Conservation (phyloP, 768 basidiomycete species). For the Hydnomerulius pinastri region DNA sequence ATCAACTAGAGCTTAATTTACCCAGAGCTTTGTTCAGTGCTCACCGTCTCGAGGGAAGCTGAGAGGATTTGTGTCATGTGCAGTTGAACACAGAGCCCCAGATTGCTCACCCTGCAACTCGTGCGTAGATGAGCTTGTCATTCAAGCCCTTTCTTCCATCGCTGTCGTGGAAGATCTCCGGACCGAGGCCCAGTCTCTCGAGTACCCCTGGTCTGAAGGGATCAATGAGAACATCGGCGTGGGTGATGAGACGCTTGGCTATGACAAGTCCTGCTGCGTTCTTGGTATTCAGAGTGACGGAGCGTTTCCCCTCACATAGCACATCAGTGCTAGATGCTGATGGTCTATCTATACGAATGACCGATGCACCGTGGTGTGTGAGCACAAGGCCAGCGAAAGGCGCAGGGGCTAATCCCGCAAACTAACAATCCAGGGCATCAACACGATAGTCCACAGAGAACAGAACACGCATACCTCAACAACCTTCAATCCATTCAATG, state of each 20-base stretch:
- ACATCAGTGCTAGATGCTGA: constrained; percentile 46
- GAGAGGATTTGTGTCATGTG: background rate
- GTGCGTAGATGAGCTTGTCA: constrained; percentile 67
- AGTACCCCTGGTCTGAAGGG: constrained; percentile 83
- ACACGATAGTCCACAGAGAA: background rate
- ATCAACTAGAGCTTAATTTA: constrained; percentile 15
- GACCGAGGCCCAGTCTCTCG: constrained; percentile 76
- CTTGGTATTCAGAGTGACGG: constrained; percentile 73
- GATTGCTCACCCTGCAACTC: constrained; percentile 64
- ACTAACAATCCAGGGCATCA: constrained; percentile 40
- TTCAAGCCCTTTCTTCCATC: constrained; percentile 52
- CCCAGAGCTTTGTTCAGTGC: constrained; percentile 5
- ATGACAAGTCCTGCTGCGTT: constrained; percentile 54
- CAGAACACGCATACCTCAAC: constrained; percentile 39
- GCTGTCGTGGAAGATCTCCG: constrained; percentile 65
- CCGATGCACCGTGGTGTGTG: constrained; percentile 78
- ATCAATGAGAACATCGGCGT: constrained; percentile 82
- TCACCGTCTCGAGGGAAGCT: constrained; percentile 67
- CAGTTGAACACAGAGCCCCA: background rate
- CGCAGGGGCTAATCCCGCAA: constrained; percentile 80
- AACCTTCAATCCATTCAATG: constrained; percentile 50
- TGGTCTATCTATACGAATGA: constrained; percentile 74
- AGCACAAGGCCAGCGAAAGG: constrained; percentile 79
- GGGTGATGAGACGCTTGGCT: constrained; percentile 55
- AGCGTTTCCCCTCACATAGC: constrained; percentile 74